phyloP scores from a whole-genome alignment of 106 monocot species.

The Narthecium ossifragum region DNA sequence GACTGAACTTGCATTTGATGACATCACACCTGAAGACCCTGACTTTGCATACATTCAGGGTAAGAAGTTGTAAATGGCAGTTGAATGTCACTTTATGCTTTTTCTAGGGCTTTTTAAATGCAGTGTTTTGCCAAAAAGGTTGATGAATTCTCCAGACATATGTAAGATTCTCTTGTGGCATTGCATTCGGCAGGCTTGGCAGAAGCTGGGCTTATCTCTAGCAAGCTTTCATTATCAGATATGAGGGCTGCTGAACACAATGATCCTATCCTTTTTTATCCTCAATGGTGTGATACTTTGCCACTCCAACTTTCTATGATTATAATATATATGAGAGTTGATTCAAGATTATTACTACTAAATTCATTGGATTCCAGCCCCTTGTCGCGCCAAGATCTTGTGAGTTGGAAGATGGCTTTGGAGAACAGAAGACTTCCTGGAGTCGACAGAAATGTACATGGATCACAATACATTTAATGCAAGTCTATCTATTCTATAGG shows the following conservation, averaged over 20 bases:
- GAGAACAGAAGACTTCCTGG: conserved; percentile 70
- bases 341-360: no score
- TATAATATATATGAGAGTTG: no score
- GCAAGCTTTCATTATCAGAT: conserved; percentile 70
- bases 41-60: conserved; percentile 95
- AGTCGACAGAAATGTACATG: conserved; percentile 76
- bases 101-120: no score
- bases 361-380: conserved; percentile 56
- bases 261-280: conserved; percentile 43
- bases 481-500: no score
- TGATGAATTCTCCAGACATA: background rate
- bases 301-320: conserved; percentile 2
- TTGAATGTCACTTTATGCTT: background rate
- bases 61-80: conserved; percentile 15
- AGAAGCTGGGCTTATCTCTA: conserved; percentile 90
- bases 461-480: no score
- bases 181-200: conserved; percentile 61
- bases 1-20: conserved; percentile 97
- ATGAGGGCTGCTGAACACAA: conserved; percentile 14
- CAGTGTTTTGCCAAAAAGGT: no score
- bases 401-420: conserved; percentile 96
- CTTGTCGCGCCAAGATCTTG: conserved; percentile 95
- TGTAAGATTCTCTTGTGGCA: conserved; percentile 5
- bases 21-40: conserved; percentile 83
- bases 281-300: conserved; percentile 50